A percentile compares a stretch with the other conserved stretches of the same genome.
Conservation (phyloP, 208 protist species). For the Leishmania turanica region DNA sequence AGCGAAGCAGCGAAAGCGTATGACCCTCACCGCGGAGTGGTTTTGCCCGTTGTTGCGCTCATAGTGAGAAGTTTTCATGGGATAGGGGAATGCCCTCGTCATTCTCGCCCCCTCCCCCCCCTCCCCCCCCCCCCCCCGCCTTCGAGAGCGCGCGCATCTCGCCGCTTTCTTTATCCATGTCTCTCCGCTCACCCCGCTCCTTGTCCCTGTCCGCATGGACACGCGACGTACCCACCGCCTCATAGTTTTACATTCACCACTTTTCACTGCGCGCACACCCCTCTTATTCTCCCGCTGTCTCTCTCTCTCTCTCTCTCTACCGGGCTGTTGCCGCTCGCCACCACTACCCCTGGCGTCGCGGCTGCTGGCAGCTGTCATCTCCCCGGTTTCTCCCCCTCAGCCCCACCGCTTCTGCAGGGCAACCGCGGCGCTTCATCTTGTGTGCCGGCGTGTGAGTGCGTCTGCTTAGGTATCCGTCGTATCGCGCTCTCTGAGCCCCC, state of each 20-base stretch:
- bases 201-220: neutral
- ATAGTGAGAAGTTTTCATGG: neutral
- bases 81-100: neutral
- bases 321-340: neutral
- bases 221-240: neutral
- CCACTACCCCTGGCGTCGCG: neutral
- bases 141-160: neutral
- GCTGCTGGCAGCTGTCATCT: neutral
- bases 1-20: neutral
- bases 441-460: too few species aligned
- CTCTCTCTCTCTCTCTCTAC: neutral
- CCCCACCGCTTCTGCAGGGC: neutral
- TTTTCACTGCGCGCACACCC: neutral
- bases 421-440: too few species aligned
- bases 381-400: neutral
- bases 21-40: neutral
- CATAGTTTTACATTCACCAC: neutral
- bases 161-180: neutral
- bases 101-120: neutral
- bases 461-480: too few species aligned
- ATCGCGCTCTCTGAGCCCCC: too few species aligned
- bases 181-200: neutral
- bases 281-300: neutral
- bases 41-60: neutral
- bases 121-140: neutral